These are phyloP conservation scores for Fomitiporia mediterranea DNA, from an alignment of 1,284 basidiomycete genomes.

Conservation along the genomic window DNA sequence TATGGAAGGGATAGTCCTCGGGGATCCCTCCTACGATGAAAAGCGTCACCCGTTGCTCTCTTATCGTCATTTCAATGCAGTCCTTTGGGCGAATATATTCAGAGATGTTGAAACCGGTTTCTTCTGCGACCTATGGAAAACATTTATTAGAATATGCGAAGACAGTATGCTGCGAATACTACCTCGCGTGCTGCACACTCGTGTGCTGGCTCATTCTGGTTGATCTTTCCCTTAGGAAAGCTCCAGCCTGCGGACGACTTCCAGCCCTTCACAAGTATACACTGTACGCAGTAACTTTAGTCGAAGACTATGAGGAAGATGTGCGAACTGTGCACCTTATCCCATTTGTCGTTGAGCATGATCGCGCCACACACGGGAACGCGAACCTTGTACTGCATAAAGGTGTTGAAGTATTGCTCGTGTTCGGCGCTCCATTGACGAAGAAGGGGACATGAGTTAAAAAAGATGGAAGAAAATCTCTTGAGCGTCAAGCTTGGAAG, in stretches of 20 bases:
- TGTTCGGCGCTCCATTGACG: conserved; percentile 77
- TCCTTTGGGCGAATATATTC: conserved; percentile 64
- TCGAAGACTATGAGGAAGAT: conserved; percentile 3
- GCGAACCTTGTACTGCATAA: conserved; percentile 94
- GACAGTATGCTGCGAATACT: conserved; percentile 22
- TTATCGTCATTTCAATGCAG: conserved; percentile 84
- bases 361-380: conserved; percentile 99
- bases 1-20: conserved; percentile 87
- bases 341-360: conserved; percentile 86
- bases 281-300: conserved; percentile 41
- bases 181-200: conserved; percentile 91
- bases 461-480: conserved; percentile 92
- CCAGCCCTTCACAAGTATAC: conserved; percentile 95
- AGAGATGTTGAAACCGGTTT: conserved; percentile 87
- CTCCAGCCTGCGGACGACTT: conserved; percentile 96
- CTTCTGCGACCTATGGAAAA: conserved; percentile 76
- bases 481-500: conserved; percentile 88
- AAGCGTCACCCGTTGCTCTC: conserved; percentile 85
- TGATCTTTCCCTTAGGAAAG: conserved; percentile 99
- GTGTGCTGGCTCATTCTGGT: conserved; percentile 81
- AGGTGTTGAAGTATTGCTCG: conserved; percentile 75
- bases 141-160: background rate
- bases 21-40: conserved; percentile 91
- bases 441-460: conserved; percentile 76
- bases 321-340: conserved; percentile 63